Evolutionary conservation across 768 basidiomycete species (phyloP).

Genomic region (Polyporus arcularius): DNA sequence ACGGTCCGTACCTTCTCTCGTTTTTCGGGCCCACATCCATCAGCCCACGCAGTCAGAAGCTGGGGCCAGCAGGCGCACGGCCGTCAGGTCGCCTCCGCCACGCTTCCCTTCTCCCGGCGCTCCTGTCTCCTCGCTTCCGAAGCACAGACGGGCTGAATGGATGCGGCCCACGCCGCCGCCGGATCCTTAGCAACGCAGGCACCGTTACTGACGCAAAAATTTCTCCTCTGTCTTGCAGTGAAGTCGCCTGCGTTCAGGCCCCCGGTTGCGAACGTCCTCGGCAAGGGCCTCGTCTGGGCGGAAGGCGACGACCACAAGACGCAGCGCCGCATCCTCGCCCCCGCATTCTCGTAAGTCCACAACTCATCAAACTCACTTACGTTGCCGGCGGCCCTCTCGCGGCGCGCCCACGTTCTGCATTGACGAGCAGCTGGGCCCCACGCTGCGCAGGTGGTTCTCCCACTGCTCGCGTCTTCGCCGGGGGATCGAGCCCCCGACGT

Average conservation of each 20-base stretch:
- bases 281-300: slow-evolving; percentile 34
- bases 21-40: background rate
- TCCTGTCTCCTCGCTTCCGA: too few species aligned
- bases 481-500: background rate
- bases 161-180: too few species aligned
- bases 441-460: background rate
- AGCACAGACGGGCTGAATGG: too few species aligned
- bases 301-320: slow-evolving; percentile 33
- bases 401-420: background rate
- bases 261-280: slow-evolving; percentile 29
- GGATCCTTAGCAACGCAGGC: background rate
- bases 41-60: slow-evolving; percentile 3
- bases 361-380: background rate
- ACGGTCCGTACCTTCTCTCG: slow-evolving; percentile 25
- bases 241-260: slow-evolving; percentile 31
- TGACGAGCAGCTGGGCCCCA: background rate
- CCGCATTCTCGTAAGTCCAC: slow-evolving; percentile 38
- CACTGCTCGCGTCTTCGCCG: background rate
- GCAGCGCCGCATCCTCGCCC: slow-evolving; percentile 35
- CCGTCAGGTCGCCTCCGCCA: too few species aligned
- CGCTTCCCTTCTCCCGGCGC: too few species aligned
- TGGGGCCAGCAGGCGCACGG: background rate
- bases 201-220: background rate
- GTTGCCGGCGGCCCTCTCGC: background rate
- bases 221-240: slow-evolving; percentile 12